Conservation (phyloP, 2,329 filamentous ascomycete genomes). For the Colletotrichum incanum region DNA sequence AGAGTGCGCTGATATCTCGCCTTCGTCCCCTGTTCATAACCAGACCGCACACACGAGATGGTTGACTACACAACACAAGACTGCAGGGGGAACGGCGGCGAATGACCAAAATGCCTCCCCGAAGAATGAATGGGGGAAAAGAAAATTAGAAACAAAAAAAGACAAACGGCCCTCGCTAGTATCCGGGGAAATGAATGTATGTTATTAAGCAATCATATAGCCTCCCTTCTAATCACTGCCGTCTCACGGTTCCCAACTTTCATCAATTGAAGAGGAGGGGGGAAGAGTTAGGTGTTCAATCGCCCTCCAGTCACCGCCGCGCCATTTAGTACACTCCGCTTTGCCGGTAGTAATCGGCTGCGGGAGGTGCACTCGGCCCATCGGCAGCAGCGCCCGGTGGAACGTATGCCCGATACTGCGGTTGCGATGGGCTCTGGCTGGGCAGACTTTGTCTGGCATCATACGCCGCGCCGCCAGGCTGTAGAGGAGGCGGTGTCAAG, state of each 20-base stretch:
- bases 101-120: neutral
- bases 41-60: neutral
- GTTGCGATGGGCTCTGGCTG: constrained; percentile 60
- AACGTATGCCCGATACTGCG: constrained; percentile 75
- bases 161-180: neutral
- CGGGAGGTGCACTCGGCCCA: constrained; percentile 65
- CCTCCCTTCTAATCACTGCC: neutral
- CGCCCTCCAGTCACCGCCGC: neutral
- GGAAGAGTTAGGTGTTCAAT: neutral
- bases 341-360: constrained; percentile 71
- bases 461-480: constrained; percentile 62
- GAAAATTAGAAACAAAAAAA: neutral
- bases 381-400: constrained; percentile 58
- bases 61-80: neutral
- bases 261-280: too few species aligned
- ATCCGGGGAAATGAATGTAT: constrained; percentile 26
- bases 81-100: neutral
- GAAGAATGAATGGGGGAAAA: neutral
- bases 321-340: constrained; percentile 49
- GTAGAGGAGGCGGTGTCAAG: constrained; percentile 59
- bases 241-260: neutral
- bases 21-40: neutral
- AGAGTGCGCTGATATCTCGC: neutral
- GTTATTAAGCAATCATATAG: constrained; percentile 1
- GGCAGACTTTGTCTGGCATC: constrained; percentile 67